Evolutionary conservation across 2,329 filamentous ascomycete species (phyloP).

Genomic region (Graphium sp.): DNA sequence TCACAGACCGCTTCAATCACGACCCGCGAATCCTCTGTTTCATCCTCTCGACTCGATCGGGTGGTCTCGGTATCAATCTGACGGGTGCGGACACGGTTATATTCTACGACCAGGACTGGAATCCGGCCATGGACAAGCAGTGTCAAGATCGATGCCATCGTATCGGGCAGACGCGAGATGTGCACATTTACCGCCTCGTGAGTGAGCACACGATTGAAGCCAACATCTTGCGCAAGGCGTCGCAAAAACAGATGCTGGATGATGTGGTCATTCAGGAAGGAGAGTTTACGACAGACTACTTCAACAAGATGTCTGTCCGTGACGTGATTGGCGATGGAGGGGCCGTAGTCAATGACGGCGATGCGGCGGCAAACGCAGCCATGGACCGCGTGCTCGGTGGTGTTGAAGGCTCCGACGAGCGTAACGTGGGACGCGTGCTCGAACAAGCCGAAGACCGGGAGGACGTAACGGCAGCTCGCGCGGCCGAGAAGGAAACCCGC

Average conservation of each 20-base stretch:
- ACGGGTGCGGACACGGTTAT: slow-evolving; percentile 96
- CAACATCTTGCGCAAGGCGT: slow-evolving; percentile 91
- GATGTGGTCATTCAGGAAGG: slow-evolving; percentile 98
- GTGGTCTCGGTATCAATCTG: slow-evolving; percentile 88
- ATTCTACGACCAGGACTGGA: slow-evolving; percentile 99
- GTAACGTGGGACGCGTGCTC: slow-evolving; percentile 52
- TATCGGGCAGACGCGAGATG: slow-evolving; percentile 92
- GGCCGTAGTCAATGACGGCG: slow-evolving; percentile 34
- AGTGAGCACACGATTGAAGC: slow-evolving; percentile 94
- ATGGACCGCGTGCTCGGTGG: slow-evolving; percentile 69
- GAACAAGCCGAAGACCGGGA: slow-evolving; percentile 87
- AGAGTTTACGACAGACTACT: slow-evolving; percentile 93
- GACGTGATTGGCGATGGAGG: slow-evolving; percentile 39
- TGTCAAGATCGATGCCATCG: slow-evolving; percentile 95
- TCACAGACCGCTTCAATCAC: slow-evolving; percentile 94
- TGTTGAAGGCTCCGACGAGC: slow-evolving; percentile 32
- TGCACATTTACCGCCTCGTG: slow-evolving; percentile 91
- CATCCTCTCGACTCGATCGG: slow-evolving; percentile 87
- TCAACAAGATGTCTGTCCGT: slow-evolving; percentile 60
- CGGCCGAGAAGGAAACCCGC: slow-evolving; percentile 77
- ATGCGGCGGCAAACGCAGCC: slow-evolving; percentile 54
- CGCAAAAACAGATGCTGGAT: slow-evolving; percentile 94
- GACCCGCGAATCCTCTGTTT: slow-evolving; percentile 87
- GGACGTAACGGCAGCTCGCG: slow-evolving; percentile 73
- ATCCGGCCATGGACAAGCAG: slow-evolving; percentile 98